Conservation (phyloP, 1,139 yeast genomes). For the Candida gigantensis region DNA sequence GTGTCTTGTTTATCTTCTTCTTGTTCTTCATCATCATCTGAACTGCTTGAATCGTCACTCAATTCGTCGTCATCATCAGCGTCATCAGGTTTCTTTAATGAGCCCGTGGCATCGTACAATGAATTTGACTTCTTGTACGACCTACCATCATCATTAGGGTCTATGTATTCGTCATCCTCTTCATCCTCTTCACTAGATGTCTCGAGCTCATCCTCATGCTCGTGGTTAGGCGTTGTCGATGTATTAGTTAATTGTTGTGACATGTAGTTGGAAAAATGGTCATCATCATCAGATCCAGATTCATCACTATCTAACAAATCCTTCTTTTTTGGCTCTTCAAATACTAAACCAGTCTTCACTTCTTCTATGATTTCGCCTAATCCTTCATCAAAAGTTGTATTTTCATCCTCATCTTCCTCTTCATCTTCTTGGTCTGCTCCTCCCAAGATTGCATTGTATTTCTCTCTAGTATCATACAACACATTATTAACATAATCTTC, state of each 20-base stretch:
- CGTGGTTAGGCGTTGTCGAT: constrained; percentile 43
- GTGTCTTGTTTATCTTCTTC: constrained; percentile 22
- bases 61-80: constrained; percentile 26
- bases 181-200: constrained; percentile 23
- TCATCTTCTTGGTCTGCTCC: constrained; percentile 54
- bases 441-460: constrained; percentile 93
- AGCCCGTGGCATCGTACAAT: constrained; percentile 49
- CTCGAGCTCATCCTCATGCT: constrained; percentile 21
- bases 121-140: constrained; percentile 69
- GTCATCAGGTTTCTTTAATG: constrained; percentile 24
- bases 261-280: constrained; percentile 73
- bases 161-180: constrained; percentile 66
- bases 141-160: constrained; percentile 81
- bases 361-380: constrained; percentile 45
- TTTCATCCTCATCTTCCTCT: constrained; percentile 37
- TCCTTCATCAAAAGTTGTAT: constrained; percentile 51
- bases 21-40: constrained; percentile 31
- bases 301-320: constrained; percentile 24
- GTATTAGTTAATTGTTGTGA: constrained; percentile 73
- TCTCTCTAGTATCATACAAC: constrained; percentile 85
- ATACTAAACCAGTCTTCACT: constrained; percentile 36
- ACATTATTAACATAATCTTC: constrained; percentile 80
- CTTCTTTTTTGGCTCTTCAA: constrained; percentile 19
- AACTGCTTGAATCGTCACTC: constrained; percentile 29
- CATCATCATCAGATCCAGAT: constrained; percentile 33